These are phyloP conservation scores for Mortierella claussenii DNA, from an alignment of 192 early-diverging fungal species.

Conservation along the genomic window DNA sequence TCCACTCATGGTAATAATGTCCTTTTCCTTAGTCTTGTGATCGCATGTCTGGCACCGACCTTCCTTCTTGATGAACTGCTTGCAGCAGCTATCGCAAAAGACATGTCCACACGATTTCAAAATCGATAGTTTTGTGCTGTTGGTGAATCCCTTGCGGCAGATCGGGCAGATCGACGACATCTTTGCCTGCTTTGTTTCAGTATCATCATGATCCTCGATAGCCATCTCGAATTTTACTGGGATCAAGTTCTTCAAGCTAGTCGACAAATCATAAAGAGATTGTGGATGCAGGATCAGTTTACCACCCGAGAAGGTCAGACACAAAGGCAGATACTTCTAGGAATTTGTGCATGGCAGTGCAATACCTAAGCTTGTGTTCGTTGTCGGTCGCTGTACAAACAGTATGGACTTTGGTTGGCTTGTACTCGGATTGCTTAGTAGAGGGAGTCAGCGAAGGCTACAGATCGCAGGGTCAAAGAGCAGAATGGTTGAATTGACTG, in stretches of 20 bases:
- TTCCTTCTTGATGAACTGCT: constrained; percentile 75
- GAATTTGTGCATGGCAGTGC: no score
- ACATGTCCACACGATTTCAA: constrained; percentile 79
- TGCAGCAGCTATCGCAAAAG: constrained; percentile 72
- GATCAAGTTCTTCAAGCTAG: constrained; percentile 75
- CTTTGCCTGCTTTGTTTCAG: constrained; percentile 43
- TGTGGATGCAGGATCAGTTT: background rate
- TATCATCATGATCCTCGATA: constrained; percentile 55
- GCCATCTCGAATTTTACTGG: constrained; percentile 67
- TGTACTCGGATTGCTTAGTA: constrained; percentile 62
- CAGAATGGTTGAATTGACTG: background rate
- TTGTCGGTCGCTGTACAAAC: constrained; percentile 73
- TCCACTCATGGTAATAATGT: constrained; percentile 71
- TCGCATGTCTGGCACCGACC: constrained; percentile 78
- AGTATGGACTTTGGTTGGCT: constrained; percentile 66
- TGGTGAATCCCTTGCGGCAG: constrained; percentile 78
- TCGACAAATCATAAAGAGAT: background rate
- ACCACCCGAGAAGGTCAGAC: no score
- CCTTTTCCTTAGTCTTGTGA: constrained; percentile 70
- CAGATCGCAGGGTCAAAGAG: background rate
- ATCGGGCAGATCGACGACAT: constrained; percentile 68
- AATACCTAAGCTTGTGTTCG: constrained; percentile 71
- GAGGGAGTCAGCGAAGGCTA: constrained; percentile 80
- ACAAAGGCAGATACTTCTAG: no score
- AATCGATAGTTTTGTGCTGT: constrained; percentile 69